A percentile compares a stretch with the other conserved stretches of the same genome.
Conservation (phyloP, 495 filamentous ascomycete species). For the Daldinia vernicosa region DNA sequence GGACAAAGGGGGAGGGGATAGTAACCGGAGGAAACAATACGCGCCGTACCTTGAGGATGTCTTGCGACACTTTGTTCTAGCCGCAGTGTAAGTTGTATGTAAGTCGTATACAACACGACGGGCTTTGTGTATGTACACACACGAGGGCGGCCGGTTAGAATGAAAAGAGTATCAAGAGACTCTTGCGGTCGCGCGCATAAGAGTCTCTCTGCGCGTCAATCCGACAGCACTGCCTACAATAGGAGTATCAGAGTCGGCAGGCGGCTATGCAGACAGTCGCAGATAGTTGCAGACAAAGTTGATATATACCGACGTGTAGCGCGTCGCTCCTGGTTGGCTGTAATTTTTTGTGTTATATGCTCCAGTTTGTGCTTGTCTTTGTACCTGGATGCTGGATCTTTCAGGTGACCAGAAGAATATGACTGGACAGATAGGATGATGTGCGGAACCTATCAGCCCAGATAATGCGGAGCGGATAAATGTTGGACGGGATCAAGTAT, state of each 20-base stretch:
- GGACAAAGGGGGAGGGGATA: slow-evolving; percentile 12
- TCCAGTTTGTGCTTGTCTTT: slow-evolving; percentile 31
- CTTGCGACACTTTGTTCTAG: slow-evolving; percentile 16
- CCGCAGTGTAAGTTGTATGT: neutral
- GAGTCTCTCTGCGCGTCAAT: slow-evolving; percentile 14
- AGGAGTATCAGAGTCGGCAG: slow-evolving; percentile 23
- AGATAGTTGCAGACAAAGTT: neutral
- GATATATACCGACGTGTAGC: slow-evolving; percentile 21
- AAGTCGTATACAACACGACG: neutral
- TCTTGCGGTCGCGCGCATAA: slow-evolving; percentile 7
- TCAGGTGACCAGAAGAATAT: slow-evolving; percentile 37
- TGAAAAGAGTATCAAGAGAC: neutral
- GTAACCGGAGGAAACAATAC: slow-evolving; percentile 15
- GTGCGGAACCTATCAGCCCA: slow-evolving; percentile 21
- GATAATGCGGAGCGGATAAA: slow-evolving; percentile 44
- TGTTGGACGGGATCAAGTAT: slow-evolving; percentile 20
- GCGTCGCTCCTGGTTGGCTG: slow-evolving; percentile 27
- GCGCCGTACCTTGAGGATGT: slow-evolving; percentile 28
- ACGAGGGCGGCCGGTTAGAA: slow-evolving; percentile 5
- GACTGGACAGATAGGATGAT: slow-evolving; percentile 28
- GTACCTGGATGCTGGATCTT: slow-evolving; percentile 29
- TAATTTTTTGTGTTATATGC: slow-evolving; percentile 18
- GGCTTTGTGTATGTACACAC: slow-evolving; percentile 16
- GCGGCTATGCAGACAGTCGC: slow-evolving; percentile 19
- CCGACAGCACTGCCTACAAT: slow-evolving; percentile 28